These are phyloP conservation scores for Neurospora sp. DNA, from an alignment of 495 filamentous ascomycete genomes.

Conservation along the genomic window DNA sequence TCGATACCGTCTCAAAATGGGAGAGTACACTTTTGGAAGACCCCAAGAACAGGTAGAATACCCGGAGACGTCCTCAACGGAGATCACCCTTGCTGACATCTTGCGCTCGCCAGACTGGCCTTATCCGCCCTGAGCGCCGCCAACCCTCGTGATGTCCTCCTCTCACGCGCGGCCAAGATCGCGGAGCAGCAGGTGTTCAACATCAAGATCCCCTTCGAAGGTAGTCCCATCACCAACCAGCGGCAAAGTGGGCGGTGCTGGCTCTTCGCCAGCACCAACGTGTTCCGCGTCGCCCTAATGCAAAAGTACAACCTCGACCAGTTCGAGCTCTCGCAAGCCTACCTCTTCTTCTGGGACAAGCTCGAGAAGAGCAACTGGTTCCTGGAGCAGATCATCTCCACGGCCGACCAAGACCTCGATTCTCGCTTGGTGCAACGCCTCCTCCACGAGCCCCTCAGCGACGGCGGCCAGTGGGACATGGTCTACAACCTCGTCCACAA, in stretches of 20 bases:
- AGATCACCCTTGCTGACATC: not conserved
- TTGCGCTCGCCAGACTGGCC: constrained; percentile 38
- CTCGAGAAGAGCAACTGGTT: constrained; percentile 87
- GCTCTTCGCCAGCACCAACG: constrained; percentile 80
- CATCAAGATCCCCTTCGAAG: constrained; percentile 70
- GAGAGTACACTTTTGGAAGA: constrained; percentile 51
- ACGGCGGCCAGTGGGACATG: constrained; percentile 94
- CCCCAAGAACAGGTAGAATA: constrained; percentile 47
- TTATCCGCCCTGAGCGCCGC: constrained; percentile 54
- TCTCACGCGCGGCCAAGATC: constrained; percentile 44
- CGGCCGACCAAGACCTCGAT: constrained; percentile 55
- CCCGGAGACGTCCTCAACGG: not conserved
- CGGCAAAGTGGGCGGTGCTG: constrained; percentile 71
- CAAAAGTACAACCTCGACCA: constrained; percentile 62
- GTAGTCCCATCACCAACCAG: constrained; percentile 77
- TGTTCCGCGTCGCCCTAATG: constrained; percentile 78
- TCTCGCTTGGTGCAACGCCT: constrained; percentile 58
- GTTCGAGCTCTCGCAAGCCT: constrained; percentile 80
- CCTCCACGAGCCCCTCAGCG: constrained; percentile 54
- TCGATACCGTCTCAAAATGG: constrained; percentile 42
- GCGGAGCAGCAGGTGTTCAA: constrained; percentile 73
- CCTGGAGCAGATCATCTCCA: constrained; percentile 70
- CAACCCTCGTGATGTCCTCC: constrained; percentile 44
- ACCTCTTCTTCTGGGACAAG: constrained; percentile 94
- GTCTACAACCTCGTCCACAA: constrained; percentile 75